A percentile compares a stretch with the other conserved stretches of the same genome.
phyloP scores from a whole-genome alignment of 192 early-diverging fungal genomes.

The Haplosporangium gracile region DNA sequence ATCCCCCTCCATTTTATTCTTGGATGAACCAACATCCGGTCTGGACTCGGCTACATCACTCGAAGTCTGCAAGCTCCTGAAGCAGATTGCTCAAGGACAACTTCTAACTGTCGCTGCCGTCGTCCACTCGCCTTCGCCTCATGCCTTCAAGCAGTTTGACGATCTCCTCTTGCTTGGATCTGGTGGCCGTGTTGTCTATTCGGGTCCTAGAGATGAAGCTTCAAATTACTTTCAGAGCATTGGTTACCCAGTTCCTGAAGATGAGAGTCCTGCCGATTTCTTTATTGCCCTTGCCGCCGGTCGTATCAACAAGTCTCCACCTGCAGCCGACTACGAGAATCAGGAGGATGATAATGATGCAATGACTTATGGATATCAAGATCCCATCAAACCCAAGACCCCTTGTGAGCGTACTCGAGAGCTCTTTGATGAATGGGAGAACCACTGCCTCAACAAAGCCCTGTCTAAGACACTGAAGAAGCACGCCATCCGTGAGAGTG shows the following conservation, averaged over 20 bases:
- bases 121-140: constrained; percentile 76
- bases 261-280: constrained; percentile 67
- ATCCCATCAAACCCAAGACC: constrained; percentile 12
- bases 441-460: constrained; percentile 25
- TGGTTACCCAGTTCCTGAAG: constrained; percentile 55
- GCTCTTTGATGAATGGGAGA: constrained; percentile 64
- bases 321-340: not conserved
- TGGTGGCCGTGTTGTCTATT: constrained; percentile 73
- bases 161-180: constrained; percentile 79
- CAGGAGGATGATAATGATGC: constrained; percentile 6
- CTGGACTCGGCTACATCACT: constrained; percentile 75
- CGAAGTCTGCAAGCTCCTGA: constrained; percentile 73
- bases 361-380: not conserved
- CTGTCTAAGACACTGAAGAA: constrained; percentile 25
- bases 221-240: constrained; percentile 64
- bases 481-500: constrained; percentile 44
- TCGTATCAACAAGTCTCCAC: constrained; percentile 31
- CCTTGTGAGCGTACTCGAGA: constrained; percentile 44
- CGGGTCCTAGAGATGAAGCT: constrained; percentile 67
- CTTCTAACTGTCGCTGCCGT: constrained; percentile 75
- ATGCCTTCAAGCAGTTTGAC: constrained; percentile 76
- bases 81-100: constrained; percentile 70
- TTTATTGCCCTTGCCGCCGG: constrained; percentile 74
- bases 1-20: constrained; percentile 71
- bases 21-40: constrained; percentile 80